phyloP scores from a whole-genome alignment of 192 early-diverging fungal genomes.

The Chytriomyces confervae region DNA sequence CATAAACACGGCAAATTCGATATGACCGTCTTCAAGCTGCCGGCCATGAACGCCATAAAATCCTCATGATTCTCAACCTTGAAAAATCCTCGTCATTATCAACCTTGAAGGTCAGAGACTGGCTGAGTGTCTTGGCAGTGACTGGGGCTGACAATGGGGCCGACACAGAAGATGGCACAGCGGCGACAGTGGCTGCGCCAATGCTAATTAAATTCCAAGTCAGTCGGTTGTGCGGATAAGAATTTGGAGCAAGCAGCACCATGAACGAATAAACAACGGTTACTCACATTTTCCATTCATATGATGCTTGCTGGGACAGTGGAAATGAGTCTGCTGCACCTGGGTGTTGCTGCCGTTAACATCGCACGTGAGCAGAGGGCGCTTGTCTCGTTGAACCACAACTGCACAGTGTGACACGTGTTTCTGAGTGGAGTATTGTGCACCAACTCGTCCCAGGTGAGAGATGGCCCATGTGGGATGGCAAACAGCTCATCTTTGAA shows the following conservation, averaged over 20 bases:
- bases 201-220: neutral
- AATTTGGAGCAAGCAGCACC: no score
- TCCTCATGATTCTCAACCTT: no score
- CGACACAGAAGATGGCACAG: no score
- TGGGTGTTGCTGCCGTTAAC: conserved; percentile 19
- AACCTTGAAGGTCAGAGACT: neutral
- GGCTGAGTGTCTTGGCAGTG: neutral
- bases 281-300: neutral
- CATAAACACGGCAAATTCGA: no score
- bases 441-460: neutral
- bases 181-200: no score
- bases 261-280: no score
- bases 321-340: conserved; percentile 10
- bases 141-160: no score
- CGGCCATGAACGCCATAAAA: neutral
- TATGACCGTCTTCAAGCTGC: no score
- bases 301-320: conserved; percentile 12
- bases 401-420: conserved; percentile 19
- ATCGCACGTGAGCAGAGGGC: neutral
- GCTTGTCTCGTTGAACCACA: neutral
- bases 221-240: neutral
- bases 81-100: no score
- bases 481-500: conserved; percentile 36
- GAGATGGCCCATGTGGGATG: neutral
- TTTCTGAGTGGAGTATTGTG: conserved; percentile 18